phyloP scores from a whole-genome alignment of 2,329 filamentous ascomycete genomes.

The Colletotrichum spaethianum region DNA sequence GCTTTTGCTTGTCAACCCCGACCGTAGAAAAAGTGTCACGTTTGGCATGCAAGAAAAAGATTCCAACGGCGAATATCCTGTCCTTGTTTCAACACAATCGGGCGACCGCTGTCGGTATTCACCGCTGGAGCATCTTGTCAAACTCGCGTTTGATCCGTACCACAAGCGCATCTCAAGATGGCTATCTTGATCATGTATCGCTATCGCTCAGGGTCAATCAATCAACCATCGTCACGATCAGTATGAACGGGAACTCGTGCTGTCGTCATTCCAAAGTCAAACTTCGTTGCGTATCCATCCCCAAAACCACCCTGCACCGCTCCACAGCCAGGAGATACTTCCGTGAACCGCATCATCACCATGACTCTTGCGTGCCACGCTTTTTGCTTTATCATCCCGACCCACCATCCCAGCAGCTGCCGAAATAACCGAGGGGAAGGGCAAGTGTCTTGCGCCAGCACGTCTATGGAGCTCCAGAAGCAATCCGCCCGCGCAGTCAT shows the following conservation, averaged over 20 bases:
- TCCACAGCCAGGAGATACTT: slow-evolving; percentile 18
- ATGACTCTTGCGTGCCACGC: slow-evolving; percentile 4
- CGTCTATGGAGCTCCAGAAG: not conserved
- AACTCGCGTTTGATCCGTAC: slow-evolving; percentile 21
- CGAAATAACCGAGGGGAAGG: not conserved
- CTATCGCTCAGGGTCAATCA: slow-evolving; percentile 10
- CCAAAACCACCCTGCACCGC: slow-evolving; percentile 21
- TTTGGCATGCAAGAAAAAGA: not conserved
- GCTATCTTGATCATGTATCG: slow-evolving; percentile 16
- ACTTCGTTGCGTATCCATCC: slow-evolving; percentile 20
- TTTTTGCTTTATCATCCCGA: not conserved
- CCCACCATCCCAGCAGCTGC: not conserved
- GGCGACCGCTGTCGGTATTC: slow-evolving; percentile 21
- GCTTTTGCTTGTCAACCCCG: not conserved
- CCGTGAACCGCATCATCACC: slow-evolving; percentile 24
- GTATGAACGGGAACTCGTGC: not conserved
- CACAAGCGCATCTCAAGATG: slow-evolving; percentile 14
- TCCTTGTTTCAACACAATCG: slow-evolving; percentile 34
- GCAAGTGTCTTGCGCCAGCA: not conserved
- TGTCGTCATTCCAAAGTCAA: slow-evolving; percentile 27
- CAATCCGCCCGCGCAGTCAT: not conserved
- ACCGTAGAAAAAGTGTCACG: not conserved
- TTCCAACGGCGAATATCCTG: not conserved
- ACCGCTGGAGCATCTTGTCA: slow-evolving; percentile 1
- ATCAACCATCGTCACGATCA: slow-evolving; percentile 6